Conservation (phyloP, 192 early-diverging fungal genomes). For the Ambispora gerdemannii region DNA sequence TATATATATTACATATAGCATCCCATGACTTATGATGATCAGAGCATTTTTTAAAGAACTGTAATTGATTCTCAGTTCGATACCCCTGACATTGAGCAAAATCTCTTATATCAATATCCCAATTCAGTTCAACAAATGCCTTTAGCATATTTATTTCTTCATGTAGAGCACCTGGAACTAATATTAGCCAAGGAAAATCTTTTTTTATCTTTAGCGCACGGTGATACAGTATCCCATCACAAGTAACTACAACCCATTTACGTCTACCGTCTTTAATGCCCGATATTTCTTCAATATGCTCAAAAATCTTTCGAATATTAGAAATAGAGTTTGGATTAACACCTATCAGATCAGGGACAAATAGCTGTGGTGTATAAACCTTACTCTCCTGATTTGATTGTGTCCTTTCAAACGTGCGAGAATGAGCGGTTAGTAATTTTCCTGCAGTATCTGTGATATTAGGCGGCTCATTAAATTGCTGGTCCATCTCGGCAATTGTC, state of each 20-base stretch:
- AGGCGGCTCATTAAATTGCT: constrained; percentile 9
- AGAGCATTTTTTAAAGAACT: constrained; percentile 3
- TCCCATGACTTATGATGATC: constrained; percentile 22
- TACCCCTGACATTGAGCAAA: constrained; percentile 16
- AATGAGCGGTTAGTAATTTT: constrained; percentile 1
- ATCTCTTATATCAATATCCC: constrained; percentile 10
- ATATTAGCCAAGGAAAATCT: constrained; percentile 19
- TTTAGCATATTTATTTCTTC: constrained; percentile 17
- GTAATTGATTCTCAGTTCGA: background rate
- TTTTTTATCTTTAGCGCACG: background rate
- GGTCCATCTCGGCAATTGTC: constrained; percentile 20
- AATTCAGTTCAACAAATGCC: constrained; percentile 5
- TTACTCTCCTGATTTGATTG: background rate
- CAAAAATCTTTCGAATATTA: constrained; percentile 25
- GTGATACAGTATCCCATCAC: constrained; percentile 13
- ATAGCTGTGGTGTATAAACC: constrained; percentile 14
- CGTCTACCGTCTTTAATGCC: background rate
- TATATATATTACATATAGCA: background rate
- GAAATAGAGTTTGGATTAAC: constrained; percentile 16
- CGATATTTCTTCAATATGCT: constrained; percentile 5
- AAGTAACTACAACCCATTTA: constrained; percentile 19
- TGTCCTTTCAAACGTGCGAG: background rate
- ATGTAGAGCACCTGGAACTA: constrained; percentile 9
- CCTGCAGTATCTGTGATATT: background rate
- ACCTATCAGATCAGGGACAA: constrained; percentile 10